Percentiles rank a stretch among this genome's conserved stretches.
Evolutionary conservation across 306 rosid genomes (phyloP).

Genomic region (Sicyos edulis): DNA sequence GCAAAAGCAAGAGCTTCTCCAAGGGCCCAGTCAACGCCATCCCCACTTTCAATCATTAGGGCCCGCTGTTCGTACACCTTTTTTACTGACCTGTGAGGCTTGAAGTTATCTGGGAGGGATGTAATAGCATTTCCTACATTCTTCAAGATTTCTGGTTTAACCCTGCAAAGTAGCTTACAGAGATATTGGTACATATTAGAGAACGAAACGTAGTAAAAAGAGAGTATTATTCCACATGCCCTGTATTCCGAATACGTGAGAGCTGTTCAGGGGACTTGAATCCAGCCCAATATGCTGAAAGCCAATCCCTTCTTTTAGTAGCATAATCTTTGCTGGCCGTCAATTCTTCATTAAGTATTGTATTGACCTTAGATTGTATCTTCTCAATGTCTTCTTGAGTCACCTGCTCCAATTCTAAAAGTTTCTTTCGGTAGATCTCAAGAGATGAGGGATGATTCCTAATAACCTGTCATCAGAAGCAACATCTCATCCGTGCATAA

Average conservation of each 20-base stretch:
- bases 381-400: conserved; percentile 56
- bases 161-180: conserved; percentile 39
- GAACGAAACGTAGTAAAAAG: conserved; percentile 1
- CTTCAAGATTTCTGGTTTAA: conserved; percentile 85
- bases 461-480: conserved; percentile 46
- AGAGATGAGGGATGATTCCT: conserved; percentile 81
- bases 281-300: conserved; percentile 90
- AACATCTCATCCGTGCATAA: background rate
- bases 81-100: conserved; percentile 80
- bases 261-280: conserved; percentile 91
- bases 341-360: conserved; percentile 81
- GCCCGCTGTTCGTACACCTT: conserved; percentile 77
- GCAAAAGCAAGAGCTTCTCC: conserved; percentile 97
- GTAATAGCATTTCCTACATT: conserved; percentile 87
- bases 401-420: conserved; percentile 64
- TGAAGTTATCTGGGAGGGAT: conserved; percentile 58
- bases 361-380: conserved; percentile 59
- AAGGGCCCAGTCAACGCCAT: conserved; percentile 90
- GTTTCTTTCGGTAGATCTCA: conserved; percentile 69
- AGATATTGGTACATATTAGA: conserved; percentile 20
- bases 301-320: conserved; percentile 89
- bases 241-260: conserved; percentile 86
- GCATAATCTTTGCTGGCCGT: conserved; percentile 80
- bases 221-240: conserved; percentile 40
- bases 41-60: conserved; percentile 89